A percentile compares a stretch with the other conserved stretches of the same genome.
Conservation (phyloP, 2,329 filamentous ascomycete genomes). For the Beauveria caledonica region DNA sequence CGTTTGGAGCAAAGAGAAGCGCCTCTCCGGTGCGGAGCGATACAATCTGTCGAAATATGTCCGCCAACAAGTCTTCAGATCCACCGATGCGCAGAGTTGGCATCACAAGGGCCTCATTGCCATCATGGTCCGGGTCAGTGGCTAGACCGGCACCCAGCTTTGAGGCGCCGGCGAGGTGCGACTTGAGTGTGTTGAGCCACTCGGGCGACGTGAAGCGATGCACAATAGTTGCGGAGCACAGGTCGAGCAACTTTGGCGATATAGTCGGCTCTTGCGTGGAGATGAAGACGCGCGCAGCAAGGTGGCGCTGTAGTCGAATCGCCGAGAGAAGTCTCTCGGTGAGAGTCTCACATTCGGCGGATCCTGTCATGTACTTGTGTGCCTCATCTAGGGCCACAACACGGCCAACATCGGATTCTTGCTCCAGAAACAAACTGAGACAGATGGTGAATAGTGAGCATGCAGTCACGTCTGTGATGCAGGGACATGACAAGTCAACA, state of each 20-base stretch:
- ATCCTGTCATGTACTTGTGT: slow-evolving; percentile 61
- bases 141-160: neutral
- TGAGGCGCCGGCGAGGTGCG: slow-evolving; percentile 31
- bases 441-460: slow-evolving; percentile 65
- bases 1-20: slow-evolving; percentile 38
- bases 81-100: neutral
- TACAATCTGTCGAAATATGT: slow-evolving; percentile 36
- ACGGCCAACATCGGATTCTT: slow-evolving; percentile 38
- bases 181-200: slow-evolving; percentile 40
- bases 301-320: slow-evolving; percentile 61
- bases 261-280: slow-evolving; percentile 69
- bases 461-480: slow-evolving; percentile 53
- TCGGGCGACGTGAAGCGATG: slow-evolving; percentile 59
- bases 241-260: slow-evolving; percentile 54
- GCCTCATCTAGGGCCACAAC: slow-evolving; percentile 66
- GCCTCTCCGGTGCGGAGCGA: slow-evolving; percentile 36
- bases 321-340: slow-evolving; percentile 52
- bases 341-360: slow-evolving; percentile 43
- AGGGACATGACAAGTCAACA: slow-evolving; percentile 63
- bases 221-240: slow-evolving; percentile 59
- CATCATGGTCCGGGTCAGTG: neutral
- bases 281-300: slow-evolving; percentile 55
- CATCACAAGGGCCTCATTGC: neutral
- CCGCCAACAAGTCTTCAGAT: slow-evolving; percentile 4
- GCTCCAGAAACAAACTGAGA: slow-evolving; percentile 53